A percentile compares a stretch with the other conserved stretches of the same genome.
phyloP scores from a whole-genome alignment of 2,329 filamentous ascomycete species.

The Pseudogymnoascus sp. region DNA sequence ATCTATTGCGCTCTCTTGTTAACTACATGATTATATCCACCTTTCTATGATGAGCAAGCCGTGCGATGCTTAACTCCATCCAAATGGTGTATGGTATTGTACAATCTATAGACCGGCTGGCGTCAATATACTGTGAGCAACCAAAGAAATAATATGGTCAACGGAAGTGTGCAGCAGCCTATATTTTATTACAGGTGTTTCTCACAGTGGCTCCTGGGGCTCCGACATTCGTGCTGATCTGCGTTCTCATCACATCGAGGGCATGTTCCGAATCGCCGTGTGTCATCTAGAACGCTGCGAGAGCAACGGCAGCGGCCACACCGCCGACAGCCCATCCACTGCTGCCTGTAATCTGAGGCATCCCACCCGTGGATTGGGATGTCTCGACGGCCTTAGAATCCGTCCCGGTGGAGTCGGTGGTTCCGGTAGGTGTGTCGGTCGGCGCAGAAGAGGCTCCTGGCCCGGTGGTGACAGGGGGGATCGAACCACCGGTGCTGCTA shows the following conservation, averaged over 20 bases:
- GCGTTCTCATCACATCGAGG: not conserved
- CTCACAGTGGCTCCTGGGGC: not conserved
- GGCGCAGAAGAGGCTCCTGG: not conserved
- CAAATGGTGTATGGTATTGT: not conserved
- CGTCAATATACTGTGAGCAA: not conserved
- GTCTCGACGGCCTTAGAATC: not conserved
- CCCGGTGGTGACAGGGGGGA: not conserved
- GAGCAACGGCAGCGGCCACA: constrained; percentile 4
- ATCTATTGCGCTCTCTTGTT: not conserved
- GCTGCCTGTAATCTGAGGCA: not conserved
- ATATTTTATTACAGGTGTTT: not conserved
- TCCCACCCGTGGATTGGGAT: constrained; percentile 2
- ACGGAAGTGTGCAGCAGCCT: not conserved
- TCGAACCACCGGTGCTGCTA: not conserved
- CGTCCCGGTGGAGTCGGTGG: not conserved
- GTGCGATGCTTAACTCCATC: not conserved
- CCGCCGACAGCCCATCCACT: not conserved
- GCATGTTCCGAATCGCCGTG: not conserved
- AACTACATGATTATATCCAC: not conserved
- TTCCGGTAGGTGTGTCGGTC: not conserved
- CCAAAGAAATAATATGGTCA: not conserved
- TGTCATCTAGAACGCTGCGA: not conserved
- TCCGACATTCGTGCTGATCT: not conserved
- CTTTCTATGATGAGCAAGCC: not conserved
- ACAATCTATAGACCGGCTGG: not conserved